Conservation (phyloP, 2,329 filamentous ascomycete species). For the Ascosphaera aggregata region DNA sequence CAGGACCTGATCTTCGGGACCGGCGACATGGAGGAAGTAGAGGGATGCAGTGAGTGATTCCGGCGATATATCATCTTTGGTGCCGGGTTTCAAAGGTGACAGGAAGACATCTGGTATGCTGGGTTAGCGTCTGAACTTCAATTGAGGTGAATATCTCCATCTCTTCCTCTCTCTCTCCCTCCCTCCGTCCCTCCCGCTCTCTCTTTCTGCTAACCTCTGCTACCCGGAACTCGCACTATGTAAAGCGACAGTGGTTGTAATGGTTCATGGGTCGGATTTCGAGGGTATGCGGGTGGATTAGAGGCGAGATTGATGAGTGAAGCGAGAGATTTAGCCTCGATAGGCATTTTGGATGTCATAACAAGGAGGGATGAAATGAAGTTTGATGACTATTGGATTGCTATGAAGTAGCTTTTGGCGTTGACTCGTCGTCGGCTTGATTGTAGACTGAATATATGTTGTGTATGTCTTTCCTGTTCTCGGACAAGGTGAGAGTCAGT, state of each 20-base stretch:
- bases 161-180: too few species aligned
- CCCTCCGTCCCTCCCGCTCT: too few species aligned
- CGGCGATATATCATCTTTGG: conserved; percentile 59
- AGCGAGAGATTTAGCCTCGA: conserved; percentile 69
- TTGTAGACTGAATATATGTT: neutral
- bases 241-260: conserved; percentile 62
- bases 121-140: conserved; percentile 1
- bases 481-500: too few species aligned
- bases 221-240: conserved; percentile 81
- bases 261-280: conserved; percentile 45
- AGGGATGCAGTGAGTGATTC: conserved; percentile 71
- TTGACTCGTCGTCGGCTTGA: neutral
- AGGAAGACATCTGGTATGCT: conserved; percentile 54
- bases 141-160: conserved; percentile 5
- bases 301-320: conserved; percentile 58
- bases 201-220: conserved; percentile 37
- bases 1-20: conserved; percentile 29
- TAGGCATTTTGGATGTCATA: conserved; percentile 16
- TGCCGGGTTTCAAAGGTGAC: conserved; percentile 67
- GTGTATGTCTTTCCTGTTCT: too few species aligned
- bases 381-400: too few species aligned
- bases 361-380: too few species aligned
- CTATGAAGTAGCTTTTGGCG: too few species aligned
- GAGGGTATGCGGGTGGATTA: conserved; percentile 68
- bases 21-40: conserved; percentile 72